These are phyloP conservation scores for Paraphoma sp. DNA, from an alignment of 2,329 filamentous ascomycete species.

Conservation along the genomic window DNA sequence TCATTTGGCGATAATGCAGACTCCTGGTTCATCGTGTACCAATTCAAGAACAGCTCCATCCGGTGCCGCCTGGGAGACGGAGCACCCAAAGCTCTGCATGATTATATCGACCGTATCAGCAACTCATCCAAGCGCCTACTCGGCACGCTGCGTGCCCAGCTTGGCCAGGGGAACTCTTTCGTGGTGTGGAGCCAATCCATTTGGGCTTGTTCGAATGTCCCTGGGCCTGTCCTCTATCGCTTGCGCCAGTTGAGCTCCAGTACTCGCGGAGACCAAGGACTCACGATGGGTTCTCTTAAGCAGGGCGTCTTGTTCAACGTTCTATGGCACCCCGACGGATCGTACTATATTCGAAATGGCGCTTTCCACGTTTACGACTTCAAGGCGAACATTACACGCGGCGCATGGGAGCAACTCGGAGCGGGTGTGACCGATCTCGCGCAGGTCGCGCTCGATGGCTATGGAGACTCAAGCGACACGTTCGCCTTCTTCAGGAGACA, in stretches of 20 bases:
- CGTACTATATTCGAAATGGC: slow-evolving; percentile 22
- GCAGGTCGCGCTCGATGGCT: slow-evolving; percentile 27
- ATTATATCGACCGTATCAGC: slow-evolving; percentile 12
- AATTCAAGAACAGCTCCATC: slow-evolving; percentile 16
- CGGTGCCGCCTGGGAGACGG: slow-evolving; percentile 13
- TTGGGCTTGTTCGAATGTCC: slow-evolving; percentile 27
- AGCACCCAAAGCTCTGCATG: slow-evolving; percentile 11
- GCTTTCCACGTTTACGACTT: slow-evolving; percentile 17
- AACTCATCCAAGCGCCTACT: not conserved
- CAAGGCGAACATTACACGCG: slow-evolving; percentile 3
- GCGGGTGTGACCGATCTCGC: not conserved
- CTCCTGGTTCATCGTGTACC: slow-evolving; percentile 37
- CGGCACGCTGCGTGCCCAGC: slow-evolving; percentile 27
- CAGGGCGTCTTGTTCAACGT: slow-evolving; percentile 12
- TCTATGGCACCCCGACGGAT: slow-evolving; percentile 24
- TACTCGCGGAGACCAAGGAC: not conserved
- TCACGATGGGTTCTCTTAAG: slow-evolving; percentile 19
- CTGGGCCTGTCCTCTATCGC: slow-evolving; percentile 7
- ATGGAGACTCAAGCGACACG: slow-evolving; percentile 23
- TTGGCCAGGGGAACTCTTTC: slow-evolving; percentile 31
- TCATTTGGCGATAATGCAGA: slow-evolving; percentile 30
- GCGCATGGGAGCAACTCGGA: slow-evolving; percentile 18
- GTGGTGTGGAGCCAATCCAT: slow-evolving; percentile 25
- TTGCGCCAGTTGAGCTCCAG: slow-evolving; percentile 13
- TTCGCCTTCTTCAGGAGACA: slow-evolving; percentile 37